Conservation (phyloP, 2,329 filamentous ascomycete species). For the Diplodia intermedia region DNA sequence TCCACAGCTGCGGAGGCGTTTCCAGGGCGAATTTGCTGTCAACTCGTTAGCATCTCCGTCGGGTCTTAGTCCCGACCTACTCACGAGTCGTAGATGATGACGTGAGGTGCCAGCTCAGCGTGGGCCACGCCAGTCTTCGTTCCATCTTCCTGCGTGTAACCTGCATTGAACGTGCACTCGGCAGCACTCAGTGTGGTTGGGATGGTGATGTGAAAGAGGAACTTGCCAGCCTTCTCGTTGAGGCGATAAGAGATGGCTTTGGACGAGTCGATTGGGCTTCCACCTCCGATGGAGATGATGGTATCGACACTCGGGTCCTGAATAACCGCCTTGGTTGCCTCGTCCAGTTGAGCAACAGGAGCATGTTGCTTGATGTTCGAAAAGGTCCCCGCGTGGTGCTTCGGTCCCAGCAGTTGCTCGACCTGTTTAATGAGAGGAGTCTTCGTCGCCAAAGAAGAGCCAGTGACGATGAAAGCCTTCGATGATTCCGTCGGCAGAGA, state of each 20-base stretch:
- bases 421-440: slow-evolving; percentile 60
- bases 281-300: slow-evolving; percentile 62
- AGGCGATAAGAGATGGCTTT: slow-evolving; percentile 49
- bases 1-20: slow-evolving; percentile 59
- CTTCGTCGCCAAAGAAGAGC: slow-evolving; percentile 60
- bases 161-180: slow-evolving; percentile 62
- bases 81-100: slow-evolving; percentile 59
- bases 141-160: slow-evolving; percentile 58
- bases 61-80: neutral
- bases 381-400: slow-evolving; percentile 61
- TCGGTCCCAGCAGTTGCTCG: slow-evolving; percentile 54
- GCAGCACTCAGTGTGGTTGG: slow-evolving; percentile 56
- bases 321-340: slow-evolving; percentile 57
- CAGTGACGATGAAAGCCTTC: slow-evolving; percentile 66
- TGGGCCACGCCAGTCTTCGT: slow-evolving; percentile 58
- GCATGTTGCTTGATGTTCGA: slow-evolving; percentile 63
- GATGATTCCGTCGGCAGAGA: slow-evolving; percentile 54
- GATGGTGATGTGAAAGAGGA: slow-evolving; percentile 48
- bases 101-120: slow-evolving; percentile 53
- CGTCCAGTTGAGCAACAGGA: slow-evolving; percentile 61
- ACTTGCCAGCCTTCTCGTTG: slow-evolving; percentile 45
- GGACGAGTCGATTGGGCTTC: slow-evolving; percentile 60
- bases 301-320: slow-evolving; percentile 59
- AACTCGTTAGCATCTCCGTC: slow-evolving; percentile 11
- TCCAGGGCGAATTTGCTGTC: slow-evolving; percentile 54